Base-by-base conservation (phyloP, 805 yeast genomes). In the Pichia insulana region DNA sequence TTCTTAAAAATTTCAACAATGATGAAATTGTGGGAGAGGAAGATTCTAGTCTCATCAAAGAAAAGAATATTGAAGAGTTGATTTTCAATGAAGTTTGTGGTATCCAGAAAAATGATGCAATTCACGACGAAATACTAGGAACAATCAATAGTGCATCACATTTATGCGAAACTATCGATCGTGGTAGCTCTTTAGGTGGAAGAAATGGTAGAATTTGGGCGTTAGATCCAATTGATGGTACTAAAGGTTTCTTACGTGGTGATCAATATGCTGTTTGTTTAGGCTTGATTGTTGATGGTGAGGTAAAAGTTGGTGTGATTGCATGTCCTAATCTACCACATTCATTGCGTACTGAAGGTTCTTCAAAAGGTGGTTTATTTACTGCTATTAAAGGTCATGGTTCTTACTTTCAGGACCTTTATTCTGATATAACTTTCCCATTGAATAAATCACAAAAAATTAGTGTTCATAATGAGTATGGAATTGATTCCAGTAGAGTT, bases 191-290 rank as follows among this genome's bases (percentile, higher is more conserved):
- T 32, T 60, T 70, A 47, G 97, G 97, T 42, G 95, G 97, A 4
- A 51, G 64, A 27, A 67, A 62, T 30, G 95, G 95, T 19, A 70
- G 98, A 47, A 78, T 86, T 58, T 92, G 99, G 99, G 95, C 97
- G 1, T 67, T 92, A 55, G 99, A 92, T 57, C 99, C 99, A 32
- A 89, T 92, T 48, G 99, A 92, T 58, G 99, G 99, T 7, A 92
- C 99, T 17, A 92, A 81, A 60, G 99, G 99, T 0, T 92, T 92
- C 59, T 67, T 92, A 42, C 73, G 99, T 57, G 95, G 96, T 37
- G 97, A 89, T 50, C 99, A 92, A 59, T 92, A 87, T 62, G 97
- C 98, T 2, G 95, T 92, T 1, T 92, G 99, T 58, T 68, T 92
- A 36, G 97, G 95, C 0, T 66, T 92, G 50, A 80, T 92, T 37